phyloP scores from a whole-genome alignment of 1,139 yeast genomes.

The Geotrichum histeridarum region DNA sequence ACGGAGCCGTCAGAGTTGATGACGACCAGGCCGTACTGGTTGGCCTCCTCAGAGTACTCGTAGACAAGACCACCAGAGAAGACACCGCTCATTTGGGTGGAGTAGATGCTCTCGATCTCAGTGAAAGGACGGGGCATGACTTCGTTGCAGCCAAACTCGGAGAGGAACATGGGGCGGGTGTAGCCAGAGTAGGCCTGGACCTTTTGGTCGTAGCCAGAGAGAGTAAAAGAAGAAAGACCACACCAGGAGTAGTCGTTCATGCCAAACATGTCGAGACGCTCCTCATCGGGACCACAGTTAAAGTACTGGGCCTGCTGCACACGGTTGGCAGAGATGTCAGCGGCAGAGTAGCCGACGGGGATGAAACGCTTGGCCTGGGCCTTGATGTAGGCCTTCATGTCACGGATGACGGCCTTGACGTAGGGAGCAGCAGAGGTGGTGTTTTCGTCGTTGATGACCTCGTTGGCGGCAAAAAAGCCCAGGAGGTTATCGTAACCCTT shows the following conservation, averaged over 20 bases:
- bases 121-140: conserved; percentile 66
- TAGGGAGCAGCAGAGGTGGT: conserved; percentile 72
- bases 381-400: conserved; percentile 70
- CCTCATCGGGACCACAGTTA: conserved; percentile 62
- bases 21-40: conserved; percentile 81
- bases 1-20: conserved; percentile 45
- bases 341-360: conserved; percentile 96
- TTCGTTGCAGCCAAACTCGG: conserved; percentile 89
- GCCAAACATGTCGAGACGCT: conserved; percentile 85
- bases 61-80: conserved; percentile 94
- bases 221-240: conserved; percentile 69
- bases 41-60: conserved; percentile 82
- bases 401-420: conserved; percentile 78
- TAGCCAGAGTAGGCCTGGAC: conserved; percentile 62
- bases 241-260: conserved; percentile 98
- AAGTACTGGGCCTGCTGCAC: conserved; percentile 65
- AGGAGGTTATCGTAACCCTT: conserved; percentile 76
- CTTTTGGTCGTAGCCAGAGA: conserved; percentile 75
- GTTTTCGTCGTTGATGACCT: conserved; percentile 69
- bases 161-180: conserved; percentile 78
- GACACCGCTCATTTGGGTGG: conserved; percentile 62
- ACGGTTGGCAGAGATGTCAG: conserved; percentile 64
- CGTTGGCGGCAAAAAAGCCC: conserved; percentile 95
- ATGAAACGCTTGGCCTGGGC: conserved; percentile 57
- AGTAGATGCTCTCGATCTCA: conserved; percentile 52